These are phyloP conservation scores for Quercus suber DNA, from an alignment of 306 rosid species.

Conservation along the genomic window DNA sequence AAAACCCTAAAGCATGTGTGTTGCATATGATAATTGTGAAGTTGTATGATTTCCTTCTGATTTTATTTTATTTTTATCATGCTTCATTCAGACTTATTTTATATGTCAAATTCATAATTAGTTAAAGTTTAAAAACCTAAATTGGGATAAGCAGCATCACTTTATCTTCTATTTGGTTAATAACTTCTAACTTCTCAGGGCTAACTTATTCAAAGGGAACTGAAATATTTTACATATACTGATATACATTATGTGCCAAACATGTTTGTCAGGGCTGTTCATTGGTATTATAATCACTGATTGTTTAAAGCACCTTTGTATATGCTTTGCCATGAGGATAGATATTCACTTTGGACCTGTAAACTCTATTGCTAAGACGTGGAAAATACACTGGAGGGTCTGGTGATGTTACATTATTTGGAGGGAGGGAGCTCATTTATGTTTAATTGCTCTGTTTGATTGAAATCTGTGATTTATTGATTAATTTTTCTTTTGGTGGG, in stretches of 20 bases:
- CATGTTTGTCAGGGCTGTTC: neutral
- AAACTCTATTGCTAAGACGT: neutral
- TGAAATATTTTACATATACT: neutral
- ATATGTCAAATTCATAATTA: neutral
- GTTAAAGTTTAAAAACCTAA: neutral
- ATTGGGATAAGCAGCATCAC: neutral
- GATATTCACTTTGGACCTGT: neutral
- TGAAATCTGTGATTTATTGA: neutral
- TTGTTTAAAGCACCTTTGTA: neutral
- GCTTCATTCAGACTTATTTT: neutral
- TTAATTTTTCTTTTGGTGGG: neutral
- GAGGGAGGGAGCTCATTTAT: neutral
- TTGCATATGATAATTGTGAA: neutral
- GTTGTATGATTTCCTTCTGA: slow-evolving; percentile 2
- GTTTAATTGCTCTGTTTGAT: neutral
- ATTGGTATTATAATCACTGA: neutral
- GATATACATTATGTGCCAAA: neutral
- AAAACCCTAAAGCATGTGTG: neutral
- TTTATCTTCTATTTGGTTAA: neutral
- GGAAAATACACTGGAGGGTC: neutral
- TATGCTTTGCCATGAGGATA: neutral
- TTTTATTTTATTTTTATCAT: slow-evolving; percentile 10
- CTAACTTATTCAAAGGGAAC: neutral
- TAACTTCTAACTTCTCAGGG: neutral
- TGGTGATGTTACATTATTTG: neutral